Base-by-base conservation (phyloP, 345 rosid genomes). In the Hirschfeldia incana region DNA sequence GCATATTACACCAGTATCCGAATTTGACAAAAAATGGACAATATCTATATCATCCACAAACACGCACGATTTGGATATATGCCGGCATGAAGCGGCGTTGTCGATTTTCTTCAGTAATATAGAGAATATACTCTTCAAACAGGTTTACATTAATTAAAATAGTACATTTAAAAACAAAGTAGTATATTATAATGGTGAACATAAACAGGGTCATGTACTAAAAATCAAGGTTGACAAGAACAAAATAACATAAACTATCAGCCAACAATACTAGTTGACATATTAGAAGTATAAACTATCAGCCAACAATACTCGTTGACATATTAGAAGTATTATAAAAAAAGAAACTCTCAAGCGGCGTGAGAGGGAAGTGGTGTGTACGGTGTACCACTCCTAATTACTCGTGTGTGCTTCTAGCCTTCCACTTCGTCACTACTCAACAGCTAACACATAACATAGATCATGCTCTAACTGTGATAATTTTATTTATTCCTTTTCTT, bases 351-450 rank as follows among this genome's bases (percentile, higher is more conserved):
- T 51, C 21, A 51, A 51, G 67, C 72, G 61, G 76, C 76, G 49
- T 72, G 81, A 57, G 65, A 37, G 80, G 8, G 67, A 34, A 71
- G 65, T 57, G 76, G 76, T 78, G 67, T 78, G 76, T 53, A 70
- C 58, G 66, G 61, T 78, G 76, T 53, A 70, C 70, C 80, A 77
- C 71, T 77, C 75, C 58, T 51, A 51, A 64, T 55, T 8, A 37
- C 75, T 62, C 62, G 70, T 51, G 80, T 70, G 58, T 15, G 65
- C 33, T 55, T 65, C 5, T 9, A 12, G 66, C 60, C 77, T 66
- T 55, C 26, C 49, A 61, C 73, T 72, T 78, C 73, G 77, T 72
- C 77, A 72, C 77, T 44, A 72, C 77, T 21, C 69, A 46, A 72
- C 77, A 66, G 68, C 69, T 72, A 58, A 65, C 62, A 42, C 73